Conservation (phyloP, 2,329 filamentous ascomycete species). For the Diaporthe aspalathi region DNA sequence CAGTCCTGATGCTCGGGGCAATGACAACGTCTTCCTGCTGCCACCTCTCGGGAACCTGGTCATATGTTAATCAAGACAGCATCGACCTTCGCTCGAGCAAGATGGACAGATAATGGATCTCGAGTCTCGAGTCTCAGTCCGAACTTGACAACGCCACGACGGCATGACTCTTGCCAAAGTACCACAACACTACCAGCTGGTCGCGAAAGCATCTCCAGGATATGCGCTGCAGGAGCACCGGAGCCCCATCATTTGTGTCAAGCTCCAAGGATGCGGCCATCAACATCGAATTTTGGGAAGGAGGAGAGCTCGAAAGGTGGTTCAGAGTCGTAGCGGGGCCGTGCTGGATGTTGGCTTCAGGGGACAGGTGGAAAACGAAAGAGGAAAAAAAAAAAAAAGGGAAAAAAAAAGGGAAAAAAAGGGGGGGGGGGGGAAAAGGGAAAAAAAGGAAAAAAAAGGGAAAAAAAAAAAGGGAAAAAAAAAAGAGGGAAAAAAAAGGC, state of each 20-base stretch:
- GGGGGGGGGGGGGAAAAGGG: too few species aligned
- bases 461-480: not conserved
- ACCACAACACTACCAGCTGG: slow-evolving; percentile 88
- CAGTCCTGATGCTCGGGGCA: not conserved
- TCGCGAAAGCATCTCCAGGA: slow-evolving; percentile 82
- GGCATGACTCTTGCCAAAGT: slow-evolving; percentile 78
- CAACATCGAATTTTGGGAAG: slow-evolving; percentile 97
- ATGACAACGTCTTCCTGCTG: not conserved
- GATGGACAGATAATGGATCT: slow-evolving; percentile 87
- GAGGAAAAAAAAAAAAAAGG: slow-evolving; percentile 63
- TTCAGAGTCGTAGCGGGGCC: slow-evolving; percentile 91
- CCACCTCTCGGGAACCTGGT: too few species aligned
- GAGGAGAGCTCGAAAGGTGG: slow-evolving; percentile 90
- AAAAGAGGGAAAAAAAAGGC: not conserved
- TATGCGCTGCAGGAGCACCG: slow-evolving; percentile 88
- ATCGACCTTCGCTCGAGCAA: too few species aligned
- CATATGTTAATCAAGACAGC: not conserved
- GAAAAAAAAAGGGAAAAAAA: not conserved
- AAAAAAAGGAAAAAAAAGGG: not conserved
- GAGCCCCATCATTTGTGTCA: slow-evolving; percentile 80
- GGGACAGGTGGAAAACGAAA: too few species aligned
- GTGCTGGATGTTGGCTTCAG: slow-evolving; percentile 93
- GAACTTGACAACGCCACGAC: slow-evolving; percentile 88
- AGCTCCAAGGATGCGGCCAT: slow-evolving; percentile 94
- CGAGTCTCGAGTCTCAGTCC: slow-evolving; percentile 81